Evolutionary conservation across 2,329 filamentous ascomycete species (phyloP).

Genomic region (Colletotrichum sp.): DNA sequence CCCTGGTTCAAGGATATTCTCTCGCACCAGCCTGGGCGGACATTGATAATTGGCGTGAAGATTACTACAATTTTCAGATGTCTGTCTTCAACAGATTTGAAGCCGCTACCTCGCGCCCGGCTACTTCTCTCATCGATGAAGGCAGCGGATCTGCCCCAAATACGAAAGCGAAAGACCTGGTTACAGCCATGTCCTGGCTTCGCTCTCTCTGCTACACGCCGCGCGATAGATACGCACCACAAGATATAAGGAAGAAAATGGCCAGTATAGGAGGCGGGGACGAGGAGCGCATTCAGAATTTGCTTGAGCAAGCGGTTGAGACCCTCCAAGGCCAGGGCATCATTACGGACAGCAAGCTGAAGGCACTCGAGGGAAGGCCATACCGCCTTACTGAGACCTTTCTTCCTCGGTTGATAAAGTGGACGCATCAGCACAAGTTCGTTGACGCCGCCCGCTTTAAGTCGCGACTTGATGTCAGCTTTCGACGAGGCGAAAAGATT

Average conservation of each 20-base stretch:
- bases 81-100: constrained; percentile 65
- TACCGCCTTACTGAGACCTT: constrained; percentile 69
- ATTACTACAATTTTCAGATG: constrained; percentile 58
- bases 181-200: constrained; percentile 63
- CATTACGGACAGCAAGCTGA: constrained; percentile 64
- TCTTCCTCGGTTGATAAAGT: constrained; percentile 60
- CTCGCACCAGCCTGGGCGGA: constrained; percentile 40
- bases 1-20: constrained; percentile 48
- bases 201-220: constrained; percentile 63
- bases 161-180: constrained; percentile 31
- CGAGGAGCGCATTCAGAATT: constrained; percentile 36
- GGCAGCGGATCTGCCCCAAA: background rate
- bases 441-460: constrained; percentile 67
- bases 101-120: constrained; percentile 54
- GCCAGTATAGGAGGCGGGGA: constrained; percentile 49
- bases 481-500: constrained; percentile 47
- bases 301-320: constrained; percentile 54
- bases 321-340: constrained; percentile 57
- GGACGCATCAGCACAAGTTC: constrained; percentile 59
- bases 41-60: constrained; percentile 56
- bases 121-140: constrained; percentile 38
- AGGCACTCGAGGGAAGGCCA: constrained; percentile 62
- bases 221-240: constrained; percentile 51
- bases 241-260: constrained; percentile 56
- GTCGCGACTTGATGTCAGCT: constrained; percentile 59